These are phyloP conservation scores for Colletotrichum coccodes DNA, from an alignment of 2,329 filamentous ascomycete genomes.

Conservation along the genomic window DNA sequence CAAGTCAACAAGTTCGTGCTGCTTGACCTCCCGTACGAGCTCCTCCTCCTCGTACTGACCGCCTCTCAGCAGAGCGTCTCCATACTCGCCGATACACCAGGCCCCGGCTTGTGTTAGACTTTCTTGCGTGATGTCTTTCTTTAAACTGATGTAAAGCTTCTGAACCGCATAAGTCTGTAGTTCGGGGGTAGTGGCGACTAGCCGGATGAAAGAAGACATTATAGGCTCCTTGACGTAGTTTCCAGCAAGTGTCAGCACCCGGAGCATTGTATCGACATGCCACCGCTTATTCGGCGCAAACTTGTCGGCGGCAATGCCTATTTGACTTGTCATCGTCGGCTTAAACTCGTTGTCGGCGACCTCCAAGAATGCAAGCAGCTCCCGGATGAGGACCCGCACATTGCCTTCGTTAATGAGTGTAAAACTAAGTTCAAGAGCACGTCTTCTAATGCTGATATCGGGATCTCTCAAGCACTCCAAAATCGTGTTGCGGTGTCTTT, in stretches of 20 bases:
- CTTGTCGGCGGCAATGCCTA: conserved; percentile 94
- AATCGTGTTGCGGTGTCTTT: conserved; percentile 96
- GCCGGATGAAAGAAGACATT: conserved; percentile 92
- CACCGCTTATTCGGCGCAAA: conserved; percentile 97
- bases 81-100: conserved; percentile 98
- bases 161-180: conserved; percentile 96
- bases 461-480: conserved; percentile 95
- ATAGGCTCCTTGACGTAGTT: conserved; percentile 99
- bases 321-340: conserved; percentile 97
- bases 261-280: conserved; percentile 98
- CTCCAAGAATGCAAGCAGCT: conserved; percentile 93
- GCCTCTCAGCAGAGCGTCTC: conserved; percentile 86
- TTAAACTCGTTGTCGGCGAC: conserved; percentile 99
- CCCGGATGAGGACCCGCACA: conserved; percentile 90
- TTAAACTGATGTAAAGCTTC: conserved; percentile 89
- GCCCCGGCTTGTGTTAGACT: conserved; percentile 91
- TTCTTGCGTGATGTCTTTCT: conserved; percentile 98
- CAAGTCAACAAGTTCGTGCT: conserved; percentile 92
- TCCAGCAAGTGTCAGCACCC: conserved; percentile 91
- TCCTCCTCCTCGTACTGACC: conserved; percentile 96
- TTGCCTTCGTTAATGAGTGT: conserved; percentile 98
- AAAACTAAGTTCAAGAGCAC: conserved; percentile 97
- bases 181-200: conserved; percentile 94
- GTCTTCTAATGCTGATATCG: conserved; percentile 95
- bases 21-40: conserved; percentile 80